Evolutionary conservation across 2,329 filamentous ascomycete genomes (phyloP).

Genomic region (Epichloe hybrida): DNA sequence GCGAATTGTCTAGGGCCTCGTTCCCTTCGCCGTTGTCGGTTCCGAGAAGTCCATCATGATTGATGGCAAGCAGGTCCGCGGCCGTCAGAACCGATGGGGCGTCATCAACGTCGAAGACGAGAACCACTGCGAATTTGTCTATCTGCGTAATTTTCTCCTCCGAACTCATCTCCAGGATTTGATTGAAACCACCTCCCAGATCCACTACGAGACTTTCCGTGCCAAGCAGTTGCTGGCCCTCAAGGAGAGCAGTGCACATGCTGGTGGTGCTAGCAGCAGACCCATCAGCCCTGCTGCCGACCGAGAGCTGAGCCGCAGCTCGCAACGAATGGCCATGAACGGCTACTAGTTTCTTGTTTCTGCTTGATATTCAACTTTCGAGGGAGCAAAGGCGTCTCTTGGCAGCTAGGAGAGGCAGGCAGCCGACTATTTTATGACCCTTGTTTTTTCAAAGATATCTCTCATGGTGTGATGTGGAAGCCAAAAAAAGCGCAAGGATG

Average conservation of each 20-base stretch:
- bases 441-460: slow-evolving; percentile 12
- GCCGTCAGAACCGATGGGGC: slow-evolving; percentile 97
- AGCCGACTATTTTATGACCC: slow-evolving; percentile 13
- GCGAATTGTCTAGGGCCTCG: slow-evolving; percentile 51
- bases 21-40: slow-evolving; percentile 94
- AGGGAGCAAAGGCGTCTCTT: slow-evolving; percentile 22
- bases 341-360: slow-evolving; percentile 57
- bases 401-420: slow-evolving; percentile 11
- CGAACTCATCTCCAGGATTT: slow-evolving; percentile 97
- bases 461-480: slow-evolving; percentile 17
- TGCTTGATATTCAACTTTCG: slow-evolving; percentile 18
- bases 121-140: slow-evolving; percentile 98
- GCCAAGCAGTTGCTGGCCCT: slow-evolving; percentile 95
- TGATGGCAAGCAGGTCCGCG: slow-evolving; percentile 92
- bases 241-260: slow-evolving; percentile 92
- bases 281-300: slow-evolving; percentile 94
- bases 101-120: slow-evolving; percentile 99
- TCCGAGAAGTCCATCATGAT: slow-evolving; percentile 98
- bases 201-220: slow-evolving; percentile 99
- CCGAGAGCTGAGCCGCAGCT: slow-evolving; percentile 90
- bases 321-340: slow-evolving; percentile 97
- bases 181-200: slow-evolving; percentile 98
- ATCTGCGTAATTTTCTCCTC: slow-evolving; percentile 95
- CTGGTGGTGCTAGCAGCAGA: slow-evolving; percentile 58
- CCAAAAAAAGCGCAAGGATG: slow-evolving; percentile 9